phyloP scores from a whole-genome alignment of 768 basidiomycete species.

The Lactarius psammicola region DNA sequence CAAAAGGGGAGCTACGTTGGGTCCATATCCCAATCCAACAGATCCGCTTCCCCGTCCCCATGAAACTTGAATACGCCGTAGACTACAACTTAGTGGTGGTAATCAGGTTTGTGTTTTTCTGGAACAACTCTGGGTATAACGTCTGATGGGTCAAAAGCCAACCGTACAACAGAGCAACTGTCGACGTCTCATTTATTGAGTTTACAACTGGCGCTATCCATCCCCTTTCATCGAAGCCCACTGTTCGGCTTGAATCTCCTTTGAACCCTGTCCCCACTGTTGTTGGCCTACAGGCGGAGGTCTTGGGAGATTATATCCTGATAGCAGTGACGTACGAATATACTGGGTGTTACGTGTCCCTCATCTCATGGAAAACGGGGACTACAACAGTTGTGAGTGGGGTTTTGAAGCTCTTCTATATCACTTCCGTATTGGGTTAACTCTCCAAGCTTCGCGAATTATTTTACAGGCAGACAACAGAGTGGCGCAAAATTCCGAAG shows the following conservation, averaged over 20 bases:
- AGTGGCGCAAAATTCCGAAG: slow-evolving; percentile 14
- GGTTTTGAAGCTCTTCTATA: neutral
- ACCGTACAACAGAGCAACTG: neutral
- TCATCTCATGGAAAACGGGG: slow-evolving; percentile 22
- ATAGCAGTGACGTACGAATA: slow-evolving; percentile 13
- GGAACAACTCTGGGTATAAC: neutral
- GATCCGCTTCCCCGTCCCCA: neutral
- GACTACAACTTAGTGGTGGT: slow-evolving; percentile 15
- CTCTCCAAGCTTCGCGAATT: slow-evolving; percentile 12
- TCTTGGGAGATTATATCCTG: slow-evolving; percentile 17
- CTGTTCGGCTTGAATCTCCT: slow-evolving; percentile 9
- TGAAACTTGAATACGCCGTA: slow-evolving; percentile 11
- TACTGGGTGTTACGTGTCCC: slow-evolving; percentile 7
- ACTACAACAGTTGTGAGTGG: slow-evolving; percentile 7
- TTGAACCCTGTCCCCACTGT: slow-evolving; percentile 2
- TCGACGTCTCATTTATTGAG: slow-evolving; percentile 5
- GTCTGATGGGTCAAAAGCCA: neutral
- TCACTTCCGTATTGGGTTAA: neutral
- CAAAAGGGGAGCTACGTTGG: slow-evolving; percentile 9
- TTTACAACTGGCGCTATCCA: slow-evolving; percentile 13
- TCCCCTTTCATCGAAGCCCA: slow-evolving; percentile 14
- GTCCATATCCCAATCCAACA: slow-evolving; percentile 1
- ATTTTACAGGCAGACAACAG: neutral
- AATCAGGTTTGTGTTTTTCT: slow-evolving; percentile 8
- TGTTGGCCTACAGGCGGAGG: slow-evolving; percentile 5